phyloP scores from a whole-genome alignment of 2,329 filamentous ascomycete genomes.

The Monilinia laxa region DNA sequence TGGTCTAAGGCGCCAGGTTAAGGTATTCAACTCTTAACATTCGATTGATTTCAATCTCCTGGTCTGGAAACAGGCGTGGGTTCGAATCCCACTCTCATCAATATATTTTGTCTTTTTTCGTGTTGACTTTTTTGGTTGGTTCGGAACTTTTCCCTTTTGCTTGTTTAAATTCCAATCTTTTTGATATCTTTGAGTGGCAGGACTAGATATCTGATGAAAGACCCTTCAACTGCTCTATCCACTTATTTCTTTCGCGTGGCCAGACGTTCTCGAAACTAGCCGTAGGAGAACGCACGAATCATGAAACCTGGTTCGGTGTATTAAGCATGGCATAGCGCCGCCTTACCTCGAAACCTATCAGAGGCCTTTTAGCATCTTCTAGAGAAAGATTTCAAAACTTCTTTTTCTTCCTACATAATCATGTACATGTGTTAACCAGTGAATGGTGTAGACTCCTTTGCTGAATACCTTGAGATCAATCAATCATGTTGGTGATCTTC shows the following conservation, averaged over 20 bases:
- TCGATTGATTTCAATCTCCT: not conserved
- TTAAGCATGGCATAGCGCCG: not conserved
- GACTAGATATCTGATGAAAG: no score
- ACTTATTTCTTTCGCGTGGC: slow-evolving; percentile 3
- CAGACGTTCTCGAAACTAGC: slow-evolving; percentile 3
- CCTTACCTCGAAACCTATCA: not conserved
- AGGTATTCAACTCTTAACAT: not conserved
- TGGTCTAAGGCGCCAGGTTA: slow-evolving; percentile 24
- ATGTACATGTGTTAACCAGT: not conserved
- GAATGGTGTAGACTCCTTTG: not conserved
- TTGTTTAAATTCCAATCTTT: not conserved
- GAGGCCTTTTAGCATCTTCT: not conserved
- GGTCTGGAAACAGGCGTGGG: slow-evolving; percentile 38
- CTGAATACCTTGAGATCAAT: not conserved
- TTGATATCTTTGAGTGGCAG: not conserved
- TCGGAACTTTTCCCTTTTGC: not conserved
- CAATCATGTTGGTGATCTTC: not conserved
- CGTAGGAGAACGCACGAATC: not conserved
- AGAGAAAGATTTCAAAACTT: not conserved
- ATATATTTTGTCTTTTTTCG: slow-evolving; percentile 8
- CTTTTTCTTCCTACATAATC: not conserved
- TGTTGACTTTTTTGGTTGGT: not conserved
- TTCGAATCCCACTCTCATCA: slow-evolving; percentile 45
- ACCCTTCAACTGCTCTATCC: not conserved
- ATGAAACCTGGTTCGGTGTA: slow-evolving; percentile 3